Percentiles rank a stretch among this genome's conserved stretches.
These are phyloP conservation scores for Colletotrichum higginsianum DNA, from an alignment of 2,329 filamentous ascomycete genomes.

Conservation along the genomic window DNA sequence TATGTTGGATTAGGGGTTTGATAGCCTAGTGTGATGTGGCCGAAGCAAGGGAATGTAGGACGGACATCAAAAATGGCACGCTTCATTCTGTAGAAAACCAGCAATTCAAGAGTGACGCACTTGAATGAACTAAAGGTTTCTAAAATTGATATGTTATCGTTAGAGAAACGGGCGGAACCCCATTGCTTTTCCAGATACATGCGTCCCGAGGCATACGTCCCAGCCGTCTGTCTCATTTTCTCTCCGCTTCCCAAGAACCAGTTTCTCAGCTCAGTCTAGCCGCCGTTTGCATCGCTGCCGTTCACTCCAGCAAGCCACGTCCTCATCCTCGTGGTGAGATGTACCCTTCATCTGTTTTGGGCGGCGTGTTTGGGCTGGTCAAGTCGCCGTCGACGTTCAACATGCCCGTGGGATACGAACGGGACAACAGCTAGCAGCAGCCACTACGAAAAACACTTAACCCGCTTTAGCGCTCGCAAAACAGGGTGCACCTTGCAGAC, in stretches of 20 bases:
- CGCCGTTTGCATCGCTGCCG: conserved; percentile 19
- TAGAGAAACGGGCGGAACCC: no score
- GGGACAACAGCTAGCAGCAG: conserved; percentile 25
- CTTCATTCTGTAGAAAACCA: no score
- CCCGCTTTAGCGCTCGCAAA: conserved; percentile 33
- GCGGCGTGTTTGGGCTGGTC: not conserved
- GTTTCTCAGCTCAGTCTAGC: not conserved
- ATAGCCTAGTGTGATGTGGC: not conserved
- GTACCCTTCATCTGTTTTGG: conserved; percentile 2
- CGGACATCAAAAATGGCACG: no score
- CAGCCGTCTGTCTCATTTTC: conserved; percentile 3
- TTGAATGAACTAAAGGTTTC: no score
- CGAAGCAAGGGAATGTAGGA: not conserved
- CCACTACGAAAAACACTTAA: conserved; percentile 27
- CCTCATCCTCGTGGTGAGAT: conserved; percentile 29
- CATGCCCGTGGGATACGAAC: conserved; percentile 17
- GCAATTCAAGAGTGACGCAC: no score
- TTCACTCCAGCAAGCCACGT: conserved; percentile 21
- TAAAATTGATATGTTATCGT: no score
- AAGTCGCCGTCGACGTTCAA: conserved; percentile 13
- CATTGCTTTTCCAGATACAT: conserved; percentile 5
- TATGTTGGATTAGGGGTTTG: conserved; percentile 49
- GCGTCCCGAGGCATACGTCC: conserved; percentile 15
- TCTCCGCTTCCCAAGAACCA: not conserved
- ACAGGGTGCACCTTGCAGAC: conserved; percentile 21